Evolutionary conservation across 2,329 filamentous ascomycete species (phyloP).

Genomic region (Hypomyces perniciosus): DNA sequence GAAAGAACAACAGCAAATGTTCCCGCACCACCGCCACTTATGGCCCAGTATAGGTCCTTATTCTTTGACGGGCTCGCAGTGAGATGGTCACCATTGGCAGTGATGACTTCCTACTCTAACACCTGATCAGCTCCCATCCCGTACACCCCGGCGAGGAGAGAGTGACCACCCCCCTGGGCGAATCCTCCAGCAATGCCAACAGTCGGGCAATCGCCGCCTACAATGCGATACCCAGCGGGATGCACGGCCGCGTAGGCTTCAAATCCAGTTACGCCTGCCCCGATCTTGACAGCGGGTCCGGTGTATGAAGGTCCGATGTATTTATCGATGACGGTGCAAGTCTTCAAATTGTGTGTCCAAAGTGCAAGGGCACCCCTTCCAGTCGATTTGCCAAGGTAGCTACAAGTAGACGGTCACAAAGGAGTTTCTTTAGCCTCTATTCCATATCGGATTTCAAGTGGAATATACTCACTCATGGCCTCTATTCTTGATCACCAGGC

Average conservation of each 20-base stretch:
- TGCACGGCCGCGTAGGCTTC: slow-evolving; percentile 42
- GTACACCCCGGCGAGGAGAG: slow-evolving; percentile 44
- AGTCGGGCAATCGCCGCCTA: slow-evolving; percentile 49
- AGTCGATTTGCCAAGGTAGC: slow-evolving; percentile 30
- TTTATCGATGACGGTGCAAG: slow-evolving; percentile 31
- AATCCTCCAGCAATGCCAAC: slow-evolving; percentile 57
- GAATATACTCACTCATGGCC: slow-evolving; percentile 33
- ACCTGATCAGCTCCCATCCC: slow-evolving; percentile 56
- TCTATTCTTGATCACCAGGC: too few relatives aligned
- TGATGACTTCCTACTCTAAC: slow-evolving; percentile 51
- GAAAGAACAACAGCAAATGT: slow-evolving; percentile 12
- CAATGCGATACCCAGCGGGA: slow-evolving; percentile 39
- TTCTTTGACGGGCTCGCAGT: slow-evolving; percentile 42
- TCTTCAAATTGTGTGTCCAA: slow-evolving; percentile 36
- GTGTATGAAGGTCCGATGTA: slow-evolving; percentile 39
- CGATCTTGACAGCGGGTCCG: slow-evolving; percentile 48
- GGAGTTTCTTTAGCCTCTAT: slow-evolving; percentile 30
- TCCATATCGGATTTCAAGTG: slow-evolving; percentile 33
- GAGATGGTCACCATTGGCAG: slow-evolving; percentile 41
- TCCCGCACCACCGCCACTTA: slow-evolving; percentile 47
- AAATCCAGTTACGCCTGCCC: slow-evolving; percentile 45
- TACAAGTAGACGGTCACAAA: too few relatives aligned
- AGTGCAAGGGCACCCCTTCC: slow-evolving; percentile 35
- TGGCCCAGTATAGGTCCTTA: slow-evolving; percentile 57
- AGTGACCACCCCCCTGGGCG: slow-evolving; percentile 55